Evolutionary conservation across 257 asterid genomes (phyloP).

Genomic region (Phtheirospermum japonicum): DNA sequence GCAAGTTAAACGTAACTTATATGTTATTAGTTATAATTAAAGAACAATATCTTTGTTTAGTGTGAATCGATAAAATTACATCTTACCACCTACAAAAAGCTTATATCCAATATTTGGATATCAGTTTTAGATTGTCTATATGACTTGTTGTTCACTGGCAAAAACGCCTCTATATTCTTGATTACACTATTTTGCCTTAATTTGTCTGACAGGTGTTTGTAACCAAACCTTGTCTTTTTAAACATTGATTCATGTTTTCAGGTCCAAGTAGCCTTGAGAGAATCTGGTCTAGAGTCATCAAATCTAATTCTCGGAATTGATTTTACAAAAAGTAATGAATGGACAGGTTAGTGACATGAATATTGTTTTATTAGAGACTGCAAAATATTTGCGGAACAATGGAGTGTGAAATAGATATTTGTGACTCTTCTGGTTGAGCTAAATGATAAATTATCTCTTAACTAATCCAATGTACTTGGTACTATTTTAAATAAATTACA

Average conservation of each 20-base stretch:
- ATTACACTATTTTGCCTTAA: neutral
- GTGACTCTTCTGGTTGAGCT: neutral
- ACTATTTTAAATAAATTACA: neutral
- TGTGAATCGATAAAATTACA: neutral
- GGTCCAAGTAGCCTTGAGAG: constrained; percentile 72
- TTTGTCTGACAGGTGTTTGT: neutral
- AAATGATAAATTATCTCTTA: constrained; percentile 6
- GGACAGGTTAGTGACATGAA: constrained; percentile 61
- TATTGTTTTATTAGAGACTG: constrained; percentile 26
- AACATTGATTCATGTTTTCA: constrained; percentile 35
- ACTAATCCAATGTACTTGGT: constrained; percentile 10
- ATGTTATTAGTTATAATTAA: neutral
- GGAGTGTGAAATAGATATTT: neutral
- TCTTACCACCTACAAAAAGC: neutral
- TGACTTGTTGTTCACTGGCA: neutral
- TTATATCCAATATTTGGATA: neutral
- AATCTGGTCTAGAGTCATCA: constrained; percentile 84
- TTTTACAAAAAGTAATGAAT: constrained; percentile 85
- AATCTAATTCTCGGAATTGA: constrained; percentile 80
- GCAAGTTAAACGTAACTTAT: neutral
- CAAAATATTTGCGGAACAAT: neutral
- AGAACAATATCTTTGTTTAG: neutral
- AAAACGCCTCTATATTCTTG: neutral
- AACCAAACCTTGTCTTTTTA: neutral
- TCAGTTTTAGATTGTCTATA: neutral